Conservation (phyloP, 2,329 filamentous ascomycete species). For the Fusarium sacchari region DNA sequence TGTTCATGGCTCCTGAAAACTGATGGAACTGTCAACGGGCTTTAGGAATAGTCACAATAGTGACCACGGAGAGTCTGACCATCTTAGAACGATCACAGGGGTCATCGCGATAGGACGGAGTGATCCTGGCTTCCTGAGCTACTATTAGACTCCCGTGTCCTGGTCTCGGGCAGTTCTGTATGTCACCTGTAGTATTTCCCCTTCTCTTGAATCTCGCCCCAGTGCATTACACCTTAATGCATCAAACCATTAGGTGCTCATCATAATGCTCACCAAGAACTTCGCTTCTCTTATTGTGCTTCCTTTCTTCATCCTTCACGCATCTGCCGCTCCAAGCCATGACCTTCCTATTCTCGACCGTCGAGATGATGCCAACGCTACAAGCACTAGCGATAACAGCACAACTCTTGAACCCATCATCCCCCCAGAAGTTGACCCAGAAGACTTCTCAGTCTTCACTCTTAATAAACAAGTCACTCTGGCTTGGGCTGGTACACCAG, state of each 20-base stretch:
- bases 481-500: slow-evolving; percentile 21
- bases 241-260: neutral
- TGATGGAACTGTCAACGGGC: neutral
- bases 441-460: neutral
- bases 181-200: neutral
- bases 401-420: slow-evolving; percentile 20
- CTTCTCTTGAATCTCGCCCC: neutral
- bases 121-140: neutral
- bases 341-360: neutral
- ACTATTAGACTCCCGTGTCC: neutral
- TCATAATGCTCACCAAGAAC: neutral
- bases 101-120: neutral
- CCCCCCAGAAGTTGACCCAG: slow-evolving; percentile 8
- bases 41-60: neutral
- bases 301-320: neutral
- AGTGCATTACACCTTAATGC: rapidly evolving
- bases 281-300: neutral
- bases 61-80: neutral
- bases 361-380: neutral
- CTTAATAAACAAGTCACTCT: neutral
- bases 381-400: neutral
- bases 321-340: neutral
- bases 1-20: neutral
- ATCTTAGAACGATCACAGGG: neutral
- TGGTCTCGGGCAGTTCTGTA: neutral